Conservation (phyloP, 192 early-diverging fungal genomes). For the Coemansia sp. region DNA sequence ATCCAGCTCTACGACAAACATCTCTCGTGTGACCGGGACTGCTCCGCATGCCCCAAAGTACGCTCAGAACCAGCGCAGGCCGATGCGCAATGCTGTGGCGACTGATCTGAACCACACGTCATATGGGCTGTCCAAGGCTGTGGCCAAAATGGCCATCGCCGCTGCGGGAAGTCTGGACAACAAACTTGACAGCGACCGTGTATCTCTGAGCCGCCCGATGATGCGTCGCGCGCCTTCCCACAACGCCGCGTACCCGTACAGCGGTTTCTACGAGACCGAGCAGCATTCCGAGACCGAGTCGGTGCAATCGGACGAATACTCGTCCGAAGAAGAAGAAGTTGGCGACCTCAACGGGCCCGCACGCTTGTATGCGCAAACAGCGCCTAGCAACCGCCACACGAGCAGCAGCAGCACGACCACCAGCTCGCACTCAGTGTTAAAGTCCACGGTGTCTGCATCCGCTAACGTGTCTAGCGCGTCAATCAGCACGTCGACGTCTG, state of each 20-base stretch:
- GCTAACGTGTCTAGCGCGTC: slow-evolving; percentile 11
- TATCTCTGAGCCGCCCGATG: slow-evolving; percentile 23
- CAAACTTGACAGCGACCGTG: slow-evolving; percentile 26
- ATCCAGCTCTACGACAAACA: background rate
- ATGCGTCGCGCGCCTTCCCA: background rate
- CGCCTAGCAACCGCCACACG: slow-evolving; percentile 9
- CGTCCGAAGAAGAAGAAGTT: slow-evolving; percentile 13
- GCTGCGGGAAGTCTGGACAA: slow-evolving; percentile 32
- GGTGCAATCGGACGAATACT: slow-evolving; percentile 21
- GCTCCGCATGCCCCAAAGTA: background rate
- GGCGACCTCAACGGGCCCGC: background rate
- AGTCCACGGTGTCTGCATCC: background rate
- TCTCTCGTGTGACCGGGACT: background rate
- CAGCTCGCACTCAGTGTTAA: slow-evolving; percentile 10
- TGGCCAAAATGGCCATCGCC: slow-evolving; percentile 26
- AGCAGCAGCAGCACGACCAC: slow-evolving; percentile 6
- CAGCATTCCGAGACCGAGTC: slow-evolving; percentile 20
- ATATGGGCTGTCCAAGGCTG: slow-evolving; percentile 28
- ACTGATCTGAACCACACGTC: slow-evolving; percentile 18
- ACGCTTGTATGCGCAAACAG: slow-evolving; percentile 7
- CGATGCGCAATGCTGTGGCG: slow-evolving; percentile 15
- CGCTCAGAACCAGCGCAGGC: too few relatives aligned
- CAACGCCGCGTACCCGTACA: slow-evolving; percentile 21
- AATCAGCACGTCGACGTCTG: slow-evolving; percentile 11
- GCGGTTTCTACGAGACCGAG: slow-evolving; percentile 14